A percentile compares a stretch with the other conserved stretches of the same genome.
phyloP scores from a whole-genome alignment of 208 protist species.

The Vickermania ingenoplastis region DNA sequence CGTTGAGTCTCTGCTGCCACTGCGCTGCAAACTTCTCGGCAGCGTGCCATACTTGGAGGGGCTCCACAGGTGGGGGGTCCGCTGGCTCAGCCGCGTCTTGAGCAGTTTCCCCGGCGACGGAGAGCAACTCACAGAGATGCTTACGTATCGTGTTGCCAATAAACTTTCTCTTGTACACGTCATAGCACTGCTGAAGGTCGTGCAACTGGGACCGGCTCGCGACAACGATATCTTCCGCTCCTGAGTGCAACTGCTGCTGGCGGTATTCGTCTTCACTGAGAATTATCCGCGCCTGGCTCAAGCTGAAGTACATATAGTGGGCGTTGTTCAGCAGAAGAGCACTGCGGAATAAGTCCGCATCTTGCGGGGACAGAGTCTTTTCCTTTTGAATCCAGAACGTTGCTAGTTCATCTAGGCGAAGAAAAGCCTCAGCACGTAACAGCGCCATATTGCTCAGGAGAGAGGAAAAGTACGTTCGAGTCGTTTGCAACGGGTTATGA shows the following conservation, averaged over 20 bases:
- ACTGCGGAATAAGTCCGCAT: constrained; percentile 9
- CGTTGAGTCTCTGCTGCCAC: constrained; percentile 47
- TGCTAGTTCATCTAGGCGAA: constrained; percentile 33
- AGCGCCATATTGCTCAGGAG: constrained; percentile 57
- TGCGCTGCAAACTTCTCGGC: constrained; percentile 48
- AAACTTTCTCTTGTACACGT: constrained; percentile 20
- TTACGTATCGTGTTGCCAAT: constrained; percentile 27
- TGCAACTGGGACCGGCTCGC: background rate
- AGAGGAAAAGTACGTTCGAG: constrained; percentile 41
- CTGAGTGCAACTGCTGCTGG: background rate
- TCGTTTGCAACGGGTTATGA: constrained; percentile 38
- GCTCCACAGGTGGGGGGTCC: background rate
- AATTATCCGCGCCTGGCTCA: background rate
- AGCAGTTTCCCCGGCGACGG: no score
- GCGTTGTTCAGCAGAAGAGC: constrained; percentile 49
- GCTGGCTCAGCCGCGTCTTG: no score
- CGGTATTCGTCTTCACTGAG: background rate
- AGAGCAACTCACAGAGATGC: constrained; percentile 35
- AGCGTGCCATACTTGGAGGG: constrained; percentile 21
- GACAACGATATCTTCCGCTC: no score
- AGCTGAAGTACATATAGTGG: constrained; percentile 11
- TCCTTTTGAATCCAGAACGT: constrained; percentile 15
- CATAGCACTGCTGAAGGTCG: constrained; percentile 5
- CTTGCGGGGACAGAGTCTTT: constrained; percentile 1
- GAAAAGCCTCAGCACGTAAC: constrained; percentile 54